Base-by-base conservation (phyloP, 805 yeast species). In the Lipomyces sp. region DNA sequence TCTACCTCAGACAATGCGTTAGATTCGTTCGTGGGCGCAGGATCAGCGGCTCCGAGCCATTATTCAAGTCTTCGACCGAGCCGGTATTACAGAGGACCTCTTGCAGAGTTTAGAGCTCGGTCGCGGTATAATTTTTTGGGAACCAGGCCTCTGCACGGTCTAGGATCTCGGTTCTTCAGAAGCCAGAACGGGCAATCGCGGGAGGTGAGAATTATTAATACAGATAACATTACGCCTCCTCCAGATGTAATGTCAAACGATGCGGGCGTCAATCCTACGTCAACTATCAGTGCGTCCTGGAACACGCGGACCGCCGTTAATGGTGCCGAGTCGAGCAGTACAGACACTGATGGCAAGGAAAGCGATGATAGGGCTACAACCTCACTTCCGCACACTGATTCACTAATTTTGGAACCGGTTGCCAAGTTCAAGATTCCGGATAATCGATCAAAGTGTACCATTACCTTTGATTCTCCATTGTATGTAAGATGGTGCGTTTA, bases 351-450 rank as follows among this genome's bases (percentile, higher is more conserved):
- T 42, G 24, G 18, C 10, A 42, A 42, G 24, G 48, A 42, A 11
- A 24, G 48, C 48, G 48, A 42, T 24, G 48, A 42, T 42, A 42
- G 48, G n/a, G 48, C 48, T 11, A 42, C 33, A 7, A 45, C 66
- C 8, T 39, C 64, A 2, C 59, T 65, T 3, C 69, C 69, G 2
- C 66, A 62, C 54, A 61, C 65, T 3, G 69, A 65, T 55, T 59
- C 69, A 6, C 50, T 67, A 8, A 39, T 65, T 6, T 51, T 63
- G 10, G 67, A 63, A 32, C 69, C 67, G 4, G 59, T 69, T 7
- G 72, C 69, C 1, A 50, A 53, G 30, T 69, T 69, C 37, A 45
- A 58, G 33, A 64, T 69, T 18, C 68, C 72, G n/a, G 69, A 67
- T 3, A 65, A 48, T 42, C 56, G 60, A 37, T 58, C 66, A 5